These are phyloP conservation scores for Nyctanthes arbortristis DNA, from an alignment of 257 asterid genomes.

Conservation along the genomic window DNA sequence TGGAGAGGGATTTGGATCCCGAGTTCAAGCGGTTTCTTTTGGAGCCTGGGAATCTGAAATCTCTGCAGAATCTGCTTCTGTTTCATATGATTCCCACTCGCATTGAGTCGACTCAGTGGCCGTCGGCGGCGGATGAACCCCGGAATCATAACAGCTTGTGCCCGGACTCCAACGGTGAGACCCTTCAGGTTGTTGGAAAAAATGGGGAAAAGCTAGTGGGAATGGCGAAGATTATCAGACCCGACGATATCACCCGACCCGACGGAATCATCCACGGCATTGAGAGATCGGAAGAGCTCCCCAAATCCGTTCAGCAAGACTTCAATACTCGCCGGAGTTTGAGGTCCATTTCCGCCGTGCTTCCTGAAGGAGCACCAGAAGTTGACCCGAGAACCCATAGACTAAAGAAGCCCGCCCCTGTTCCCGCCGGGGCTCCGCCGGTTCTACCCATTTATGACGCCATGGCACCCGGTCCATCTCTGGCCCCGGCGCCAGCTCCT, in stretches of 20 bases:
- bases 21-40: constrained; percentile 37
- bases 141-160: not conserved
- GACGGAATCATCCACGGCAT: constrained; percentile 36
- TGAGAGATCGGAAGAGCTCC: constrained; percentile 25
- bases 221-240: constrained; percentile 11
- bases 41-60: constrained; percentile 35
- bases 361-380: constrained; percentile 31
- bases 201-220: constrained; percentile 17
- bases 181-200: not conserved
- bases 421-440: constrained; percentile 24
- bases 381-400: constrained; percentile 27
- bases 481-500: constrained; percentile 37
- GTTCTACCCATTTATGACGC: constrained; percentile 26
- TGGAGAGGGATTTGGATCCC: constrained; percentile 35
- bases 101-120: constrained; percentile 17
- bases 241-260: constrained; percentile 26
- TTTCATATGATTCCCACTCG: constrained; percentile 29
- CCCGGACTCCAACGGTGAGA: not conserved
- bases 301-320: constrained; percentile 28
- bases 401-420: constrained; percentile 14
- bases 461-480: constrained; percentile 35
- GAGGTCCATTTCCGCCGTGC: constrained; percentile 25
- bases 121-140: not conserved
- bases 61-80: constrained; percentile 31
- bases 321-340: constrained; percentile 28